Conservation (phyloP, 306 rosid species). For the Vigna reflexopilosa region DNA sequence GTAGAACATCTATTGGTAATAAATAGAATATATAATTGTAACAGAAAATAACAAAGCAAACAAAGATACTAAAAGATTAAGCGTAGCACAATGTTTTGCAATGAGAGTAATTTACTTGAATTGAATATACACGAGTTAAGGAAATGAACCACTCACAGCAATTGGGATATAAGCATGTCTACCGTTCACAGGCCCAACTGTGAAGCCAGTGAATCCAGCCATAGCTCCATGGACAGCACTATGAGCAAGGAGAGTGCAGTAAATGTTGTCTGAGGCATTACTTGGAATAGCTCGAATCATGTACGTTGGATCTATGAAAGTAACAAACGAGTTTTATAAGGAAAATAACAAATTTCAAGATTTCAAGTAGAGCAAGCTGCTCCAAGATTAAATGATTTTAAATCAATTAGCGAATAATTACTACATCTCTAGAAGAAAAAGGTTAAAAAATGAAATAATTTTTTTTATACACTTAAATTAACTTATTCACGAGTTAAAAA, state of each 20-base stretch:
- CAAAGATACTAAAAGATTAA: no score
- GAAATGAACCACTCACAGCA: constrained; percentile 66
- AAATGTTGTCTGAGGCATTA: constrained; percentile 92
- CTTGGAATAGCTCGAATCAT: constrained; percentile 99
- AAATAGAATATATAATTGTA: no score
- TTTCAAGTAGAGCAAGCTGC: constrained; percentile 10
- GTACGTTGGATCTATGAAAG: constrained; percentile 87
- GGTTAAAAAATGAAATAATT: no score
- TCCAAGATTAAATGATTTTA: background rate
- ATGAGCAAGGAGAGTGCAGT: constrained; percentile 98
- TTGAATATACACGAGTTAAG: constrained; percentile 10
- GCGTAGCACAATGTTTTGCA: background rate
- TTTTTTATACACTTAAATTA: no score
- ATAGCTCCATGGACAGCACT: constrained; percentile 96
- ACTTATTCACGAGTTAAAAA: no score
- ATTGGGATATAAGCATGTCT: constrained; percentile 93
- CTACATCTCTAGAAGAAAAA: background rate
- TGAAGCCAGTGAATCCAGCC: constrained; percentile 96
- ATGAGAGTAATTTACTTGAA: constrained; percentile 26
- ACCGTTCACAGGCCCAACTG: constrained; percentile 87
- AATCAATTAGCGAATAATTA: background rate
- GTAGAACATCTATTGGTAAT: no score
- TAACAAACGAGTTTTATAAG: constrained; percentile 21
- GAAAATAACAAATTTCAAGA: constrained; percentile 1
- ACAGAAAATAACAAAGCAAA: no score